phyloP scores from a whole-genome alignment of 495 filamentous ascomycete genomes.

The Achaetomiella virescens region DNA sequence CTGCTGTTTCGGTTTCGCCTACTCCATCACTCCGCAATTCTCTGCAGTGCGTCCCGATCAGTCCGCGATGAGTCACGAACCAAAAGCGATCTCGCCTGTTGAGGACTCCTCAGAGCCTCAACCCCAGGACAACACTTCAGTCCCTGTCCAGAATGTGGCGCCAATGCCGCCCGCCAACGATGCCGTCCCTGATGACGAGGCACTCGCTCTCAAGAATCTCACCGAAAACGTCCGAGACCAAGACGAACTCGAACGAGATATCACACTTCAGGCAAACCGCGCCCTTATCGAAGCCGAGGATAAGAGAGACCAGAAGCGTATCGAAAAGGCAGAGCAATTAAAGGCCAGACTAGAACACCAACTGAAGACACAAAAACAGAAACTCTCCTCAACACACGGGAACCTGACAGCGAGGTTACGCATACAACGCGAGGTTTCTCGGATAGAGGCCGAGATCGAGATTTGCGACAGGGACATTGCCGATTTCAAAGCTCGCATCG shows the following conservation, averaged over 20 bases:
- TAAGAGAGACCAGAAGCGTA: slow-evolving; percentile 77
- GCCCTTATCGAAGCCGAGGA: slow-evolving; percentile 76
- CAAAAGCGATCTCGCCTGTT: background rate
- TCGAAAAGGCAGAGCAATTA: slow-evolving; percentile 64
- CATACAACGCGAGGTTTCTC: slow-evolving; percentile 56
- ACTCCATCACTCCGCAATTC: background rate
- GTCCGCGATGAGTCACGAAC: background rate
- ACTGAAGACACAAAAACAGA: slow-evolving; percentile 38
- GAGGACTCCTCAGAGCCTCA: background rate
- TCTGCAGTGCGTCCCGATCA: background rate
- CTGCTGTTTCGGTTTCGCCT: too few relatives aligned
- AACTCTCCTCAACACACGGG: slow-evolving; percentile 31
- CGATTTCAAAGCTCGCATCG: slow-evolving; percentile 74
- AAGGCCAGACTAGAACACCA: slow-evolving; percentile 48
- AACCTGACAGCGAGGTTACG: slow-evolving; percentile 39
- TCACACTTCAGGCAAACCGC: slow-evolving; percentile 65
- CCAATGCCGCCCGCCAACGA: background rate
- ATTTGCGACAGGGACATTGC: slow-evolving; percentile 60
- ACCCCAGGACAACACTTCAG: background rate
- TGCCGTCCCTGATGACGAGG: slow-evolving; percentile 40
- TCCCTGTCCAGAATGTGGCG: background rate
- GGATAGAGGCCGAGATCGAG: slow-evolving; percentile 55
- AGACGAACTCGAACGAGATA: slow-evolving; percentile 75
- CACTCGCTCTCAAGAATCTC: slow-evolving; percentile 56
- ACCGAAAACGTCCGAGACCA: slow-evolving; percentile 74